Percentiles rank a stretch among this genome's conserved stretches.
Conservation (phyloP, 352 stramenopile genomes). For the Phytophthora sansomeana region DNA sequence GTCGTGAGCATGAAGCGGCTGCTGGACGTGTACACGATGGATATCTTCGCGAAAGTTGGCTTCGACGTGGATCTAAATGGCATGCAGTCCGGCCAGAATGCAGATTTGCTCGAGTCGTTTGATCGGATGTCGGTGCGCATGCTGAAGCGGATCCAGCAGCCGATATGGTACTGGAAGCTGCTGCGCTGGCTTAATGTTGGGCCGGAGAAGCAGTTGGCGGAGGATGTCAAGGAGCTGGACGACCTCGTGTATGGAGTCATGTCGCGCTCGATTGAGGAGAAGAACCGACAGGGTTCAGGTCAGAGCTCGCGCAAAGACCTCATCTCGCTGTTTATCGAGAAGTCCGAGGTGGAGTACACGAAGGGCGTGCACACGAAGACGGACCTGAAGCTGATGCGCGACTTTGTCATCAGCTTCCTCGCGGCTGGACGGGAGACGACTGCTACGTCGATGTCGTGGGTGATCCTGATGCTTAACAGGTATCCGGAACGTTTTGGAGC, state of each 20-base stretch:
- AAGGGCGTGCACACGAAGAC: conserved; percentile 35
- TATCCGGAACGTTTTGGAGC: conserved; percentile 56
- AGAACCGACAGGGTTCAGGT: conserved; percentile 20
- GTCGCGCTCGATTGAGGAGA: conserved; percentile 39
- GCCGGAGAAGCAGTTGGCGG: conserved; percentile 42
- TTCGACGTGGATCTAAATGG: conserved; percentile 72
- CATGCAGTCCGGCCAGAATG: conserved; percentile 47
- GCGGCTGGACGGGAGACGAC: conserved; percentile 81
- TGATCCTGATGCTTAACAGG: conserved; percentile 74
- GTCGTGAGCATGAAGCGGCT: conserved; percentile 58
- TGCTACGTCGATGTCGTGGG: conserved; percentile 69
- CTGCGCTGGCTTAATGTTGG: conserved; percentile 50
- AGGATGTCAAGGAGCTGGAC: conserved; percentile 41
- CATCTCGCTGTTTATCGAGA: conserved; percentile 64
- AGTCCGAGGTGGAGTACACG: conserved; percentile 37
- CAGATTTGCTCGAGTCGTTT: conserved; percentile 46
- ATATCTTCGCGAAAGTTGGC: conserved; percentile 79
- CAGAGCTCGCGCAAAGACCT: conserved; percentile 38
- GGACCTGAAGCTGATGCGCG: conserved; percentile 66
- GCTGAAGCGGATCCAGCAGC: conserved; percentile 47
- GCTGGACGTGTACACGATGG: conserved; percentile 67
- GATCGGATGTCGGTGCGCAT: conserved; percentile 43
- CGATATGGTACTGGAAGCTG: conserved; percentile 50
- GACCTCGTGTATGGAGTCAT: conserved; percentile 49
- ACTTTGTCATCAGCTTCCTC: conserved; percentile 85